Conservation (phyloP, 208 protist species). For the Trypanosoma platydactyli region DNA sequence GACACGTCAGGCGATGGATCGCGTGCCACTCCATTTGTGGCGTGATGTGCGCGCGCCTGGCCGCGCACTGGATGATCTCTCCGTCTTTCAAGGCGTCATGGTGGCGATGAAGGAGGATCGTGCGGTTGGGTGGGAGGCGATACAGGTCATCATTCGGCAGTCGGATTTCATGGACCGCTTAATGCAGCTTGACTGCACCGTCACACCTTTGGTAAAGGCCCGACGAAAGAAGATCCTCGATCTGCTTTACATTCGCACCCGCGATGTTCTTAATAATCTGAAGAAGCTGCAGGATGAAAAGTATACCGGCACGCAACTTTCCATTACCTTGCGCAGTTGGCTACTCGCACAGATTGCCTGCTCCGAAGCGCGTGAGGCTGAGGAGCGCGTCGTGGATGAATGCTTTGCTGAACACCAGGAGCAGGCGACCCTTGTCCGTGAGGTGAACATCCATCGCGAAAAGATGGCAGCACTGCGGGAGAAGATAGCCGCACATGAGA, state of each 20-base stretch:
- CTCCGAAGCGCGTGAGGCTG: conserved; percentile 50
- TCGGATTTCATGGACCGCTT: conserved; percentile 65
- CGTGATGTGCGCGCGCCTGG: conserved; percentile 41
- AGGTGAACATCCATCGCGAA: conserved; percentile 78
- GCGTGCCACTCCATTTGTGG: conserved; percentile 56
- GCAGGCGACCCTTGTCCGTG: conserved; percentile 63
- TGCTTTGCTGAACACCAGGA: conserved; percentile 76
- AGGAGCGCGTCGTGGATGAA: conserved; percentile 57
- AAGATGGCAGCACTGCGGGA: conserved; percentile 49
- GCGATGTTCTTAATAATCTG: conserved; percentile 22
- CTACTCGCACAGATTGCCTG: conserved; percentile 67
- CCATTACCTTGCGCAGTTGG: conserved; percentile 47
- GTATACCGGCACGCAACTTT: conserved; percentile 23
- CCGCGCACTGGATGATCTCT: conserved; percentile 29
- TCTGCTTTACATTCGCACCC: background rate
- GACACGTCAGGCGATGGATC: conserved; percentile 36
- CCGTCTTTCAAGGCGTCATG: conserved; percentile 57
- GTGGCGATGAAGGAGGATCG: conserved; percentile 71
- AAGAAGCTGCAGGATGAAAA: conserved; percentile 22
- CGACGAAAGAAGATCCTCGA: conserved; percentile 52
- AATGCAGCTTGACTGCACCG: conserved; percentile 64
- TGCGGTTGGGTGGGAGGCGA: conserved; percentile 45
- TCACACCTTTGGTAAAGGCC: conserved; percentile 54
- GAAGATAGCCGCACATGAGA: conserved; percentile 66
- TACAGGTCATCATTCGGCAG: conserved; percentile 57